Percentiles rank a stretch among this genome's conserved stretches.
Conservation (phyloP, 2,329 filamentous ascomycete genomes). For the Talaromyces rugulosus region DNA sequence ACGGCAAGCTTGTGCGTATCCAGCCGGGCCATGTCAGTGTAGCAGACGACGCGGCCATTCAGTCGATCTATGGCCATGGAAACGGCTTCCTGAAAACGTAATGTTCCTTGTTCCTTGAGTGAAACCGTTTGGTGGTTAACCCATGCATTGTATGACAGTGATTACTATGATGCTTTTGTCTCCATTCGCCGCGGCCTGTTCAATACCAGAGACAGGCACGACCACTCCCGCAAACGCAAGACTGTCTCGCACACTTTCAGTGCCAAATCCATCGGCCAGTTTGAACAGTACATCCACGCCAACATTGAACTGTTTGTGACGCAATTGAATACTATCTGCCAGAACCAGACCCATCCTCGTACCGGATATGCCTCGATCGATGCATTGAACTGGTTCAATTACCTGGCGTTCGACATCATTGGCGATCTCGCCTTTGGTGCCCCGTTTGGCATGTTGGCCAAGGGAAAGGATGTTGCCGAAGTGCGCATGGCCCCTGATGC, state of each 20-base stretch:
- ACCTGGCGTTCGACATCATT: slow-evolving; percentile 58
- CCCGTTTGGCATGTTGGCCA: slow-evolving; percentile 77
- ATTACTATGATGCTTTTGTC: slow-evolving; percentile 90
- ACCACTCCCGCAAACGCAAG: slow-evolving; percentile 87
- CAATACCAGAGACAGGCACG: slow-evolving; percentile 76
- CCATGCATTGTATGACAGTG: slow-evolving; percentile 41
- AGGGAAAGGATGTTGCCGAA: slow-evolving; percentile 72
- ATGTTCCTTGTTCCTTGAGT: slow-evolving; percentile 21
- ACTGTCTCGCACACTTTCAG: slow-evolving; percentile 83
- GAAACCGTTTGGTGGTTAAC: neutral
- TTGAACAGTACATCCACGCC: slow-evolving; percentile 81
- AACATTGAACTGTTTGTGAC: slow-evolving; percentile 71
- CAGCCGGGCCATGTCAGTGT: slow-evolving; percentile 81
- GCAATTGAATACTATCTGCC: slow-evolving; percentile 65
- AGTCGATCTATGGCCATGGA: slow-evolving; percentile 71
- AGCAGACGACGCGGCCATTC: slow-evolving; percentile 74
- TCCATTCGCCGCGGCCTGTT: slow-evolving; percentile 81
- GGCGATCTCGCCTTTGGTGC: slow-evolving; percentile 66
- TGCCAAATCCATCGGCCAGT: slow-evolving; percentile 73
- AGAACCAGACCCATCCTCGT: slow-evolving; percentile 43
- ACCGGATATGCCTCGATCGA: slow-evolving; percentile 62
- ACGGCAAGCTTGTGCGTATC: slow-evolving; percentile 76
- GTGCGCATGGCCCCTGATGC: slow-evolving; percentile 59
- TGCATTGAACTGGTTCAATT: slow-evolving; percentile 77
- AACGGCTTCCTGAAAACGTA: slow-evolving; percentile 71